Base-by-base conservation (phyloP, 2,329 filamentous ascomycete species). In the Fusarium longipes region DNA sequence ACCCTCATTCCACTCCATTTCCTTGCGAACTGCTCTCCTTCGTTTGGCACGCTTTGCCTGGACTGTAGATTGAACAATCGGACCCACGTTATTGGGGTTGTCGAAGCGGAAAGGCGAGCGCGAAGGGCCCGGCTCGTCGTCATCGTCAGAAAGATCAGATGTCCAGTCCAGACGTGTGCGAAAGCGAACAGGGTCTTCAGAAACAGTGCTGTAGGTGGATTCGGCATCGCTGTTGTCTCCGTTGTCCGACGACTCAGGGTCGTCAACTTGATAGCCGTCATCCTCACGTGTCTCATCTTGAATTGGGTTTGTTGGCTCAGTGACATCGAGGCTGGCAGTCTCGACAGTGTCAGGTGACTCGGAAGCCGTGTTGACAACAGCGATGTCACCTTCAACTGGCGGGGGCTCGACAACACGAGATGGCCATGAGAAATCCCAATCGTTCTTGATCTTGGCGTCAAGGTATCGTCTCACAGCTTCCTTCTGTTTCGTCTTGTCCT, bases 1-100 rank as follows among this genome's bases (percentile, higher is more conserved):
- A 0, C 95, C 95, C 35, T 90, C 83, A 73, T 97, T 98, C 89
- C 91, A 96, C 29, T 82, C 77, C 80, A 89, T 86, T 80, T 92
- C 90, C 56, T 88, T 87, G 63, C 87, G 84, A 48, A 87, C 75
- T 47, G 82, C 85, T 70, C 83, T 85, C 54, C 88, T 83, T 39
- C 86, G 82, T 64, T 83, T 85, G 33, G 87, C 82, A 62, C 83
- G 85, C 57, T 84, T 84, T 42, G 84, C 83, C 6, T 82, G 75
- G 6, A 81, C 75, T 3, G 79, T 78, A 8, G 79, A 74, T 49
- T 80, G 77, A 18, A 84, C 74, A 9, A 78, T 75, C 2, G 75
- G 69, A 2, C 81, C 84, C 25, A 85, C 78, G 0, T 83, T 78
- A 27, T 83, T 82, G 11, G 83, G 82, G 36, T 69, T 82, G 55